Evolutionary conservation across 2,329 filamentous ascomycete species (phyloP), one percentile per base, ranked within the genome.

Genomic region (Colletotrichum acutatum): DNA sequence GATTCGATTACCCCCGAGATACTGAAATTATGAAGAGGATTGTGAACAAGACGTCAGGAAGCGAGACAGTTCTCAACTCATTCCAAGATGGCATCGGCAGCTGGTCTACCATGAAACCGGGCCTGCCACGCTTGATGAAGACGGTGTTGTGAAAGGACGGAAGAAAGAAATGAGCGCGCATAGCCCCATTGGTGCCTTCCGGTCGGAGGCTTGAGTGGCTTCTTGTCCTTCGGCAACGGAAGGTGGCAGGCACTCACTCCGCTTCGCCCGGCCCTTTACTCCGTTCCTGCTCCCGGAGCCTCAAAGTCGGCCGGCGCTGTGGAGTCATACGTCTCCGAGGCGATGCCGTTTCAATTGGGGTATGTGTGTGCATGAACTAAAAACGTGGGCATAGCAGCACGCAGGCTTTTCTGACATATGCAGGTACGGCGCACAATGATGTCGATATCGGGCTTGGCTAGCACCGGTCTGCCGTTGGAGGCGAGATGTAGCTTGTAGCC

Each of bases 351-450:
- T 7, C 22, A 7, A 12, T 24, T 12, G 53, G 24, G 11, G 26
- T 46, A 56, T 53, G 56, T 30, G 42, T 62, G 24, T 61, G 24
- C 42, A 53, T 69, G 8, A 53, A 16, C 16, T 42, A 8, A 42
- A 8, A 19, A 19, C 37, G 16, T 7, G 37, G 37, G 37, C 37
- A 42, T 6, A 3, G 37, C 37, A 42, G 60, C 46, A 34, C 42
- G 42, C 42, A 49, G 7, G 8, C 19, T 22, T n/a, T 49, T 49
- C 19, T n/a, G 19, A 49, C 42, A 49, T 46, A 72, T 65, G 70
- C 70, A 73, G 71, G 71, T 71, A 73, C 71, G 60, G 49, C 49
- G 61, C 66, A 66, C 34, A 46, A 26, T 61, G 53, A 70, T 59
- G 67, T 42, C 53, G 60, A 42, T 28, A 14, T 12, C 53, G 53